These are phyloP conservation scores for Podospora pseudocomata DNA, from an alignment of 495 filamentous ascomycete genomes.

Conservation along the genomic window DNA sequence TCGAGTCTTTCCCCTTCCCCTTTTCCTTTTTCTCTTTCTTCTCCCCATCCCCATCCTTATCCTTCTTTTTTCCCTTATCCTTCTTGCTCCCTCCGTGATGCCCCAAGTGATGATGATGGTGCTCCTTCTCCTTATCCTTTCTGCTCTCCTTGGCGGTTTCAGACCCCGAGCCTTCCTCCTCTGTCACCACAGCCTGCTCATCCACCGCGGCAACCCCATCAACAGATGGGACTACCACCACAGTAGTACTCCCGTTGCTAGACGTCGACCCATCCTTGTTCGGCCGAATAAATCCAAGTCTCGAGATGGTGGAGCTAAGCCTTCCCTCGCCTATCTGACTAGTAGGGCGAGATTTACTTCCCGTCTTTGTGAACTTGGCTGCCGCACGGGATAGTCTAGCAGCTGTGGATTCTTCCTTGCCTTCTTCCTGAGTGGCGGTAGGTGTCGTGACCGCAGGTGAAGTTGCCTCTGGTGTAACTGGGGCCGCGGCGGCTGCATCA, in stretches of 20 bases:
- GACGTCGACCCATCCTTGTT: constrained; percentile 43
- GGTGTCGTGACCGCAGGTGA: constrained; percentile 35
- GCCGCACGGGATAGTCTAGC: constrained; percentile 56
- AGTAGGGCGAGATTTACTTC: constrained; percentile 60
- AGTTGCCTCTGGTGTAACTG: constrained; percentile 35
- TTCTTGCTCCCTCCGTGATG: constrained; percentile 42
- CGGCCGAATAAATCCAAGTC: constrained; percentile 53
- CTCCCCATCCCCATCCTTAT: constrained; percentile 27
- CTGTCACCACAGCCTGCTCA: constrained; percentile 35
- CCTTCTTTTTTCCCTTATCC: constrained; percentile 44
- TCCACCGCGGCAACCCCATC: constrained; percentile 30
- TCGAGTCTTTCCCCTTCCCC: constrained; percentile 32
- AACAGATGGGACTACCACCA: constrained; percentile 19
- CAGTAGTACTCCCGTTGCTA: constrained; percentile 14
- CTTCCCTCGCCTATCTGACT: constrained; percentile 66
- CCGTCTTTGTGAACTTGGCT: constrained; percentile 50
- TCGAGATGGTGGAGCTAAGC: constrained; percentile 62
- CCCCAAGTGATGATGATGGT: constrained; percentile 30
- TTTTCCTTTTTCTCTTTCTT: constrained; percentile 35
- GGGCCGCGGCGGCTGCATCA: constrained; percentile 41
- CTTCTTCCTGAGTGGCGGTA: constrained; percentile 13
- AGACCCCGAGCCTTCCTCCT: constrained; percentile 39
- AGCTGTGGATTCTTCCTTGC: constrained; percentile 49
- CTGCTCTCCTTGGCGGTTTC: constrained; percentile 34
- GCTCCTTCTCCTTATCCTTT: constrained; percentile 37